phyloP scores from a whole-genome alignment of 495 filamentous ascomycete species.

The Neurospora tetraspora region DNA sequence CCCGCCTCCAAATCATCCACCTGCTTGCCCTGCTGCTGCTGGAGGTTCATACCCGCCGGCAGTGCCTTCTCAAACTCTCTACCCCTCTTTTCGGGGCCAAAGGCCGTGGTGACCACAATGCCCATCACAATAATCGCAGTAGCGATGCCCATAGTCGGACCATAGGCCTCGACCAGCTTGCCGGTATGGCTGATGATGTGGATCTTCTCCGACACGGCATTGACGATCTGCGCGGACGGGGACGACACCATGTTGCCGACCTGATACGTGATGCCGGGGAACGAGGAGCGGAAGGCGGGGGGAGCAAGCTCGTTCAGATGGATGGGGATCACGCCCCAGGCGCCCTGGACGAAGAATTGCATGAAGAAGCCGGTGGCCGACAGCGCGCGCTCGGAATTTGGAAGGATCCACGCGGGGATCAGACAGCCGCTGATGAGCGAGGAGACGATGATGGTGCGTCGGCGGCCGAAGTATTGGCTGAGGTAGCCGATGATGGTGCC shows the following conservation, averaged over 20 bases:
- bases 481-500: constrained; percentile 63
- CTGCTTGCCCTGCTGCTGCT: constrained; percentile 2
- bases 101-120: constrained; percentile 48
- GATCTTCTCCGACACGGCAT: constrained; percentile 50
- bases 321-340: constrained; percentile 70
- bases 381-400: constrained; percentile 42
- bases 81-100: constrained; percentile 58
- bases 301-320: constrained; percentile 72
- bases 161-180: constrained; percentile 51
- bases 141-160: constrained; percentile 57
- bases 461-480: constrained; percentile 61
- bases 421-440: constrained; percentile 47
- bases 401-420: constrained; percentile 66
- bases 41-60: constrained; percentile 44
- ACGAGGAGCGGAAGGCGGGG: constrained; percentile 59
- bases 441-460: constrained; percentile 50
- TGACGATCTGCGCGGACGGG: constrained; percentile 62
- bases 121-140: constrained; percentile 58
- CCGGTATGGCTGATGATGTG: constrained; percentile 39
- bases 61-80: constrained; percentile 52
- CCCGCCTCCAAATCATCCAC: constrained; percentile 12
- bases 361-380: constrained; percentile 63
- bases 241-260: constrained; percentile 69
- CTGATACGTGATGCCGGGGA: constrained; percentile 62
- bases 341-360: constrained; percentile 71